Base-by-base conservation (phyloP, 805 yeast species). In the Suhomyces pyralidae region DNA sequence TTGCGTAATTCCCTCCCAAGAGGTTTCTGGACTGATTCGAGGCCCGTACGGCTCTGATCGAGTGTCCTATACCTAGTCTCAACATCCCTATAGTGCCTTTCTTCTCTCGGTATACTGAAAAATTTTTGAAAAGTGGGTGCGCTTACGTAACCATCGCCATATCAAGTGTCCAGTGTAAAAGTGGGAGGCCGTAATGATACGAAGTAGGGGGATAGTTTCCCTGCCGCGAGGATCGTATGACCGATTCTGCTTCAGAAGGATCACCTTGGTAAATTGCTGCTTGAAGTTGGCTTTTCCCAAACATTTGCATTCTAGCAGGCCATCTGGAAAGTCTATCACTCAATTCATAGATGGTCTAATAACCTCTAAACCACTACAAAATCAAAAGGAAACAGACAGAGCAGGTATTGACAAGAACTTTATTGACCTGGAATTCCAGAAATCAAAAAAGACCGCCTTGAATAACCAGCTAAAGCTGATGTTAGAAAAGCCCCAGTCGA, bases 381-480 rank as follows among this genome's bases (percentile, higher is more conserved):
- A 8, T 8, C 28, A 26, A 2, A 22, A 22, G 12, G 8, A 26
- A 26, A 9, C 12, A 26, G 7, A 4, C 25, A 8, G 7, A 5
- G 8, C 9, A 25, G 8, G 3, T 5, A 6, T 2, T 10, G 30
- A 26, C 12, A 9, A 9, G 14, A 26, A 2, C 12, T 14, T 10
- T 9, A 26, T 9, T 26, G 30, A 26, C 14, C 10, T 10, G 5
- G 10, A 25, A 1, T 7, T 9, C 3, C 30, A 26, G 12, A 10
- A 28, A 28, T 26, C 28, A 28, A 28, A 5, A 10, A 12, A 12
- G 14, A 2, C n/a, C 14, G 2, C 28, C 12, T 22, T 22, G 7
- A 46, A 52, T 17, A 7, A 30, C 7, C 15, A 46, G 17, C 40
- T 52, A 9, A n/a, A 43, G 7, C 12, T n/a, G 14, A 34, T 52